A percentile compares a stretch with the other conserved stretches of the same genome.
Conservation (phyloP, 352 stramenopile species). For the Pythium aquatile region DNA sequence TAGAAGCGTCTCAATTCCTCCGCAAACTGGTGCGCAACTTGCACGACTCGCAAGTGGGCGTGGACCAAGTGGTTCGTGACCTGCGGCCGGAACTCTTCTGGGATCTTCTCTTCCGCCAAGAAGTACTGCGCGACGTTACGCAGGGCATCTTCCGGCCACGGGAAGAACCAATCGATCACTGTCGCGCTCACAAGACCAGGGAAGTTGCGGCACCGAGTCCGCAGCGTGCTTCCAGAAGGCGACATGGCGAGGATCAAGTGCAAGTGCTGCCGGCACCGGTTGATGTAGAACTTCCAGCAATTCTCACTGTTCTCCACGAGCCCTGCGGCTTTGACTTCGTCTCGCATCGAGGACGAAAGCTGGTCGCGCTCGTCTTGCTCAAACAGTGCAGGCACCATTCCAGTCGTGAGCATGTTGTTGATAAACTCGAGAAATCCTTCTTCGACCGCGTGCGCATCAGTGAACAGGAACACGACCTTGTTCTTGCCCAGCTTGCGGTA, state of each 20-base stretch:
- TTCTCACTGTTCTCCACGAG: conserved; percentile 92
- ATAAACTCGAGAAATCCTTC: conserved; percentile 97
- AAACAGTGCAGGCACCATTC: conserved; percentile 92
- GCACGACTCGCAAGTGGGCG: conserved; percentile 90
- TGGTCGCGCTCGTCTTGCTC: conserved; percentile 91
- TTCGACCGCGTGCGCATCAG: conserved; percentile 93
- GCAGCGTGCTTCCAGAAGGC: conserved; percentile 90
- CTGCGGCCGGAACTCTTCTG: conserved; percentile 77
- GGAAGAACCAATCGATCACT: conserved; percentile 97
- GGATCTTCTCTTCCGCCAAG: conserved; percentile 89
- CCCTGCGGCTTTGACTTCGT: conserved; percentile 87
- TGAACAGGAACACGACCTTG: conserved; percentile 95
- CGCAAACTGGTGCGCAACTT: conserved; percentile 88
- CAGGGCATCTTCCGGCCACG: conserved; percentile 93
- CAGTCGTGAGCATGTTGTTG: conserved; percentile 97
- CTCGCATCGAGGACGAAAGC: conserved; percentile 76
- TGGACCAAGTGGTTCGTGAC: conserved; percentile 91
- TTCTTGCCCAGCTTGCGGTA: conserved; percentile 88
- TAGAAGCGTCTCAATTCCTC: conserved; percentile 92
- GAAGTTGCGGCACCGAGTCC: conserved; percentile 94
- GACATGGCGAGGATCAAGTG: conserved; percentile 95
- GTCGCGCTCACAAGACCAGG: conserved; percentile 91
- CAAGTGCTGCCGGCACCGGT: conserved; percentile 92
- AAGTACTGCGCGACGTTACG: conserved; percentile 93
- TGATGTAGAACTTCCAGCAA: conserved; percentile 94